Evolutionary conservation across 2,329 filamentous ascomycete species (phyloP).

Genomic region (Ophiostoma ips): DNA sequence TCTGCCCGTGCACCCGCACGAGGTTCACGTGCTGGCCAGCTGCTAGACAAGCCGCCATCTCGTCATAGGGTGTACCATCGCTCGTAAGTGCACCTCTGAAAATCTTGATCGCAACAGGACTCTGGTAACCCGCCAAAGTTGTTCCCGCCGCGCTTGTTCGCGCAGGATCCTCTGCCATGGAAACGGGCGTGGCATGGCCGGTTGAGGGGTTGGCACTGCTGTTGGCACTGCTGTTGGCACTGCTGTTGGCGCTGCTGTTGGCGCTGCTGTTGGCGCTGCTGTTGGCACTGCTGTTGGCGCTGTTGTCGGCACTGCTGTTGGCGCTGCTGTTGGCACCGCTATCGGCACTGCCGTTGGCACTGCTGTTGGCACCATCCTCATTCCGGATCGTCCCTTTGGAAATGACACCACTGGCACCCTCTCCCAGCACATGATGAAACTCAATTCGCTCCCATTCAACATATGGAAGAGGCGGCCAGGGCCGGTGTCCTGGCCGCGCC

Average conservation of each 20-base stretch:
- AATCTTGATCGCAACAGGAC: constrained; percentile 31
- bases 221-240: too few relatives aligned
- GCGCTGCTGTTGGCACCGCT: too few relatives aligned
- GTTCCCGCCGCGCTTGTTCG: too few relatives aligned
- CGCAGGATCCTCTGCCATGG: too few relatives aligned
- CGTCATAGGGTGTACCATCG: constrained; percentile 33
- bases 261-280: too few relatives aligned
- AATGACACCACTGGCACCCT: constrained; percentile 33
- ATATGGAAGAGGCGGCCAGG: constrained; percentile 19
- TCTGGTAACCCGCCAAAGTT: not conserved
- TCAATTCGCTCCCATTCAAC: constrained; percentile 28
- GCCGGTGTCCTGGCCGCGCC: constrained; percentile 2
- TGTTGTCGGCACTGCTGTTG: too few relatives aligned
- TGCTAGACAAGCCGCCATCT: constrained; percentile 32
- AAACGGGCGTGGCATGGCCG: too few relatives aligned
- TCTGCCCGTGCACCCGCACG: constrained; percentile 30
- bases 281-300: too few relatives aligned
- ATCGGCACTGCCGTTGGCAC: too few relatives aligned
- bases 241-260: too few relatives aligned
- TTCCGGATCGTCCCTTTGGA: constrained; percentile 20
- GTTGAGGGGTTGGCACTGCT: too few relatives aligned
- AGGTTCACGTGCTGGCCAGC: constrained; percentile 33
- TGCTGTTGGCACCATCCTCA: constrained; percentile 11
- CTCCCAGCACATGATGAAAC: constrained; percentile 26
- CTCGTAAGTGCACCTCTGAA: constrained; percentile 33